These are phyloP conservation scores for Glutinoglossum americanum DNA, from an alignment of 495 filamentous ascomycete species.

Conservation along the genomic window DNA sequence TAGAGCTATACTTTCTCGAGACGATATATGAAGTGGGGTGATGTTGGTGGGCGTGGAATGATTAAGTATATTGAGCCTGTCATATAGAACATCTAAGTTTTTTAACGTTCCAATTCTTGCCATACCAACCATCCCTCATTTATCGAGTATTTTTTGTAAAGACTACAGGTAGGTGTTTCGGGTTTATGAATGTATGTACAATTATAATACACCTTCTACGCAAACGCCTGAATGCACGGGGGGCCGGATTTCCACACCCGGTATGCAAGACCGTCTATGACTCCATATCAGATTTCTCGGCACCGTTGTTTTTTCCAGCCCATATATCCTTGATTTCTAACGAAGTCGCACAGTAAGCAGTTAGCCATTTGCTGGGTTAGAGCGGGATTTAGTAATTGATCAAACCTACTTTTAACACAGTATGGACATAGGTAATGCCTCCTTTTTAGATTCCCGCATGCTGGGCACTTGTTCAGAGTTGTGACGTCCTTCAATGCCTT, in stretches of 20 bases:
- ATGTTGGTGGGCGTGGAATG: no score
- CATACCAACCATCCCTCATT: not conserved
- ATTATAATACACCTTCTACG: not conserved
- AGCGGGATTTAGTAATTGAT: not conserved
- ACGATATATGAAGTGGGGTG: not conserved
- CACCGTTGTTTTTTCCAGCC: slow-evolving; percentile 7
- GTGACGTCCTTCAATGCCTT: slow-evolving; percentile 84
- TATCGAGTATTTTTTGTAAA: not conserved
- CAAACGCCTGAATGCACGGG: not conserved
- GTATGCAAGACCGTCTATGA: not conserved
- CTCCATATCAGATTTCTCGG: slow-evolving; percentile 1
- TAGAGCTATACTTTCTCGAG: not conserved
- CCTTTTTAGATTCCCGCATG: slow-evolving; percentile 70
- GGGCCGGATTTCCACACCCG: not conserved
- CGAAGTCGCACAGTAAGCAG: not conserved
- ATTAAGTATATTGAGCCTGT: no score
- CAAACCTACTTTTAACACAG: slow-evolving; percentile 44
- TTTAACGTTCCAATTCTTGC: not conserved
- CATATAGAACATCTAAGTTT: no score
- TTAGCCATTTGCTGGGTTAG: not conserved
- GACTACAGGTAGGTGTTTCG: not conserved
- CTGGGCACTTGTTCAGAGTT: slow-evolving; percentile 63
- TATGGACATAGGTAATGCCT: slow-evolving; percentile 71
- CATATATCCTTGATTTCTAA: slow-evolving; percentile 20
- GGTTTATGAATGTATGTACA: not conserved